Evolutionary conservation across 2,329 filamentous ascomycete genomes (phyloP), one percentile per base, ranked within the genome.

Genomic region (Claviceps sorghi): DNA sequence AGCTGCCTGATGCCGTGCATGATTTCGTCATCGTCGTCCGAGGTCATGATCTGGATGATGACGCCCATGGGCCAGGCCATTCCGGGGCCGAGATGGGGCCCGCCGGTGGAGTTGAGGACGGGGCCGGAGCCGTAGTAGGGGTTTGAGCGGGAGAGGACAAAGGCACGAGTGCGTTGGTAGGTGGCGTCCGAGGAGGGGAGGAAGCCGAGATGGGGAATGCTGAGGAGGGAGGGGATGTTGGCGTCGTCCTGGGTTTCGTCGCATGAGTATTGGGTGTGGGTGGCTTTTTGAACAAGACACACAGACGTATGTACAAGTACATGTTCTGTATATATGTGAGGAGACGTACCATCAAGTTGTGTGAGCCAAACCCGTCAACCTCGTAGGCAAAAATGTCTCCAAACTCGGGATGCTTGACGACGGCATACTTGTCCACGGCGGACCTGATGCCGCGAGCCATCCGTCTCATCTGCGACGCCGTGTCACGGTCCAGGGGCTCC

Each of bases 31-130:
- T 91, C 86, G 53, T 87, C 76, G 46, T 88, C 77, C 40, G 78
- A 82, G 1, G 88, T 95, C 75, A 91, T 78, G 36, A 86, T 83
- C 63, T 86, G 82, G 53, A 90, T 80, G 48, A 95, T 80, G 58
- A 87, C 74, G 46, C 81, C 86, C 87, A 95, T 94, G 1, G 89
- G 88, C 89, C 89, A 95, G 17, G 86, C 88, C 62, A 83, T 82
- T 54, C 82, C 77, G 2, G 88, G 76, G 0, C 75, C 73, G 9
- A 72, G 65, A 58, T 79, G 76, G 26, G 75, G 75, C 0, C 76
- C 75, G 13, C 76, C 76, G 0, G 74, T 71, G 30, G 72, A 71
- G 55, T 71, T 76, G 56, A 79, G 65, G 17, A 76, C 70, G 2
- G 74, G 73, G 0, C 76, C 76, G 21, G 68, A 69, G 68, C 77